Percentiles rank a stretch among this genome's conserved stretches.
Evolutionary conservation across 2,329 filamentous ascomycete species (phyloP).

Genomic region (Talaromyces marneffei): DNA sequence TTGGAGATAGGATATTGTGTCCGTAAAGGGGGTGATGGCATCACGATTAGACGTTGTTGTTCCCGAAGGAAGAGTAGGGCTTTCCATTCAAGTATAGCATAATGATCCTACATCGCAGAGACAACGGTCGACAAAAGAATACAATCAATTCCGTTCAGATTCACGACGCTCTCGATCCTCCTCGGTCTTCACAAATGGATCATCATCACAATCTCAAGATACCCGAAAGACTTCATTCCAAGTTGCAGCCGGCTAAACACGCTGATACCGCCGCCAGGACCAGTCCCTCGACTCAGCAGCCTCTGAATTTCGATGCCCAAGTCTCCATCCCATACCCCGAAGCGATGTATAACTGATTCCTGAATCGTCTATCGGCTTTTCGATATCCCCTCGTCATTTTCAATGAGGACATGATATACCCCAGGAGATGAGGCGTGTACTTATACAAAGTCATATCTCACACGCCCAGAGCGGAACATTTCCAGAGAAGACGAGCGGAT

Average conservation of each 20-base stretch:
- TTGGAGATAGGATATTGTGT: no score
- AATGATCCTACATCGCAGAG: no score
- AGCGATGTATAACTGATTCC: not conserved
- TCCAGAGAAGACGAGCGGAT: not conserved
- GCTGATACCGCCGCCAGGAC: not conserved
- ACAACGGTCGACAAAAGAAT: no score
- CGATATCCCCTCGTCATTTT: not conserved
- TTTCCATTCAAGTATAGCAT: no score
- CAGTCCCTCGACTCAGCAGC: not conserved
- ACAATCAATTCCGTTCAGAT: not conserved
- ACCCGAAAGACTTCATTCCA: not conserved
- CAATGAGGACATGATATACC: not conserved
- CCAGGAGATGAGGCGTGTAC: not conserved
- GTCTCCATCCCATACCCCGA: not conserved
- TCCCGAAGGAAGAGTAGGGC: no score
- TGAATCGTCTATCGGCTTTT: not conserved
- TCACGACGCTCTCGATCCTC: not conserved
- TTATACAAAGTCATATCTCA: not conserved
- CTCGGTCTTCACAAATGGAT: not conserved
- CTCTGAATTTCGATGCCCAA: not conserved
- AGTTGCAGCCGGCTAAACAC: not conserved
- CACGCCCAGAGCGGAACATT: not conserved
- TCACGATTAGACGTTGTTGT: no score
- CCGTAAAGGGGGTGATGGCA: no score
- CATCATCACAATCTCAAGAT: not conserved